Evolutionary conservation across 257 asterid species (phyloP).

Genomic region (Phtheirospermum japonicum): DNA sequence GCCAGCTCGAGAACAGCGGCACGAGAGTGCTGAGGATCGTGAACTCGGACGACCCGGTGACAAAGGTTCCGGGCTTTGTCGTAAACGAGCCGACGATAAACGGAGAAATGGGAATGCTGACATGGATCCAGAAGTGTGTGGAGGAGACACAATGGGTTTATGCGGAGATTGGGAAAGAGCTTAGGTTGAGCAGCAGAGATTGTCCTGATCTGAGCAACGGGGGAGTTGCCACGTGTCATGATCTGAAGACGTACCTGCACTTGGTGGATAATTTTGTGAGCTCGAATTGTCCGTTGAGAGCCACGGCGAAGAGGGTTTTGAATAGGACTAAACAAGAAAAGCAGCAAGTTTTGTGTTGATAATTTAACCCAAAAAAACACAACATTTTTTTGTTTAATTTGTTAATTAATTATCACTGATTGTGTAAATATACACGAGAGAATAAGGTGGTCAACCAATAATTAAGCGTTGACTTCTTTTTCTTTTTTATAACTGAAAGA

Average conservation of each 20-base stretch:
- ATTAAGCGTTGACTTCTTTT: too few relatives aligned
- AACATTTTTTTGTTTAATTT: too few relatives aligned
- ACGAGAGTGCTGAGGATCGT: constrained; percentile 67
- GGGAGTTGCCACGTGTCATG: constrained; percentile 68
- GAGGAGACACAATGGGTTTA: constrained; percentile 74
- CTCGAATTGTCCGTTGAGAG: constrained; percentile 60
- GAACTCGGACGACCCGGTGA: constrained; percentile 68
- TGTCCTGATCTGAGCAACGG: constrained; percentile 49
- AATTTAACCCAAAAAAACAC: constrained; percentile 15
- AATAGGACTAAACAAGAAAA: constrained; percentile 26
- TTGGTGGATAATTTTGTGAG: constrained; percentile 58
- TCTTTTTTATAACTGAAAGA: too few relatives aligned
- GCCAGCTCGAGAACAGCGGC: constrained; percentile 55
- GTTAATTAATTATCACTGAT: neutral
- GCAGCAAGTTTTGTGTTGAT: constrained; percentile 25
- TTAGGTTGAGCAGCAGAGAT: constrained; percentile 59
- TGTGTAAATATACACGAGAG: neutral
- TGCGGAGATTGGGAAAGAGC: constrained; percentile 83
- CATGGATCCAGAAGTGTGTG: constrained; percentile 54
- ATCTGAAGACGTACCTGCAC: constrained; percentile 78
- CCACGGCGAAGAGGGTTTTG: constrained; percentile 56
- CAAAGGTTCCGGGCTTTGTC: constrained; percentile 83
- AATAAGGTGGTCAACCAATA: neutral
- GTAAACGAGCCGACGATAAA: constrained; percentile 31
- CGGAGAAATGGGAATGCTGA: constrained; percentile 26